Evolutionary conservation across 495 filamentous ascomycete species (phyloP), one percentile per base, ranked within the genome.

Genomic region (Podospora pseudocomata): DNA sequence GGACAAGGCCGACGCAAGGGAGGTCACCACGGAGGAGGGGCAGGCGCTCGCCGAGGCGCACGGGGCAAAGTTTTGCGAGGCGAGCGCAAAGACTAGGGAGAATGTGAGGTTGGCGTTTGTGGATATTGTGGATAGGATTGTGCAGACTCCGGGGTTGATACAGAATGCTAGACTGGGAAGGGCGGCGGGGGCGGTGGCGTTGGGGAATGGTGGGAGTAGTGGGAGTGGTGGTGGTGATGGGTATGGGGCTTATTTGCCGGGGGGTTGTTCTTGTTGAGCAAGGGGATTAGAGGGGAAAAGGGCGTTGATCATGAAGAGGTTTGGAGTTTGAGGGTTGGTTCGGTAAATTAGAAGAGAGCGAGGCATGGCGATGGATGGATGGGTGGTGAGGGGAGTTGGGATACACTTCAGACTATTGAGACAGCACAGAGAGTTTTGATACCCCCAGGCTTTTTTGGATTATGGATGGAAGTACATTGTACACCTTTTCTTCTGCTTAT

Each of bases 21-120:
- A 80, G n/a, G 85, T 87, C 0, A 80, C 80, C 26, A 66, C 69
- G 27, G 85, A 84, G 23, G 83, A 88, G 68, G 86, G 85, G 55
- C 75, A 76, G 56, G 79, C 80, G 5, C 74, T 86, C 62, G 85
- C 85, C 20, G 77, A 82, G 62, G 74, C 77, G 2, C 82, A 83
- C 67, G 83, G 81, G 3, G 77, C 76, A 1, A 75, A 72, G 11
- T 88, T 87, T 75, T 86, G 84, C 73, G 86, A 88, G 73, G 83
- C 80, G 61, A 86, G 84, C 67, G 76, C 82, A 28, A 86, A 86
- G 77, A 86, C 84, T 39, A 72, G 84, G 44, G 81, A 85, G 72
- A 85, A 86, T 70, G 79, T 87, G 18, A 71, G 78, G 55, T 76
- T 77, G 71, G 81, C 84, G 27, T 88, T 88, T 76, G 77, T 84